Evolutionary conservation across 345 rosid genomes (phyloP), one percentile per base, ranked within the genome.

Genomic region (Linum trigynum): DNA sequence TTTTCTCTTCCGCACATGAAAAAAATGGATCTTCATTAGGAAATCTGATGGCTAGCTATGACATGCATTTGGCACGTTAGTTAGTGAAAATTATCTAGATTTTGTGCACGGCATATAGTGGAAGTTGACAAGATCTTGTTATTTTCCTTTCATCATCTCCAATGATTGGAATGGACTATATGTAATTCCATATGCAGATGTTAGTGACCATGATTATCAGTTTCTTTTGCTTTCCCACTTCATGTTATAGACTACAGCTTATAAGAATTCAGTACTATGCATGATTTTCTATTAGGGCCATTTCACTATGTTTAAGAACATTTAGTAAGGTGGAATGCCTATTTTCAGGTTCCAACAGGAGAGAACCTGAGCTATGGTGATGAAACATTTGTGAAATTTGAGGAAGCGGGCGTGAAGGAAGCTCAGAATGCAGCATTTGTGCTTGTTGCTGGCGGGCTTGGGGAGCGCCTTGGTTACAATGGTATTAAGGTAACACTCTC

Each of bases 361-460:
- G 97, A 94, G 75, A 68, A 74, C 59, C 80, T 94, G 57, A 78
- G 76, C 16, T 86, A 75, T 68, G 97, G 85, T 23, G 75, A 84
- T 71, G 92, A 86, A 1, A 83, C 64, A 62, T 94, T 90, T 68
- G 75, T 88, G 43, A 83, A 83, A 65, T 82, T 75, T 74, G 97
- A 94, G 63, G 86, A 90, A 80, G 63, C 67, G 51, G 97, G 99
- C 10, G 79, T 94, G 8, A 83, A 37, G 36, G 97, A 88, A 81
- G 92, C 97, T 66, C 83, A 80, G 75, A 83, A 84, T 65, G 86
- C 95, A 70, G 94, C 89, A 55, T 92, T 92, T 75, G 97, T 92
- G 74, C 95, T 92, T 74, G 98, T 90, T 78, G 96, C 97, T 3
- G 97, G 99, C 63, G 99, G 99, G 7, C 96, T 94, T 67, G 99